A percentile compares a stretch with the other conserved stretches of the same genome.
Evolutionary conservation across 2,329 filamentous ascomycete genomes (phyloP).

Genomic region (Xylogone sp.): DNA sequence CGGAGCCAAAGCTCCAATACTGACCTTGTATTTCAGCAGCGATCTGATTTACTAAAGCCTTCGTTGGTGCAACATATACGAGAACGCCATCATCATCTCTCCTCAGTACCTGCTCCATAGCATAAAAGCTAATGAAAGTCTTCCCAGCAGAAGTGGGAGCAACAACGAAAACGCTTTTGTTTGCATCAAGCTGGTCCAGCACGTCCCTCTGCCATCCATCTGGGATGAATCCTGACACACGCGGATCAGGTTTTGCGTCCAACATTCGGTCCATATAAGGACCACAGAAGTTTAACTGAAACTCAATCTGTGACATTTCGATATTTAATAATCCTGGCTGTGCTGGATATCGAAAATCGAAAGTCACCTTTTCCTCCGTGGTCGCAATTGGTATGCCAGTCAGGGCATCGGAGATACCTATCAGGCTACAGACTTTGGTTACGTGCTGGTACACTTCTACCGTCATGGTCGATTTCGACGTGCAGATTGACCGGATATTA

Average conservation of each 20-base stretch:
- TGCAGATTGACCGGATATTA: conserved; percentile 33
- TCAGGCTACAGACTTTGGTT: conserved; percentile 24
- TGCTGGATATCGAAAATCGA: conserved; percentile 37
- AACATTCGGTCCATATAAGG: conserved; percentile 75
- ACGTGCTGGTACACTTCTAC: conserved; percentile 35
- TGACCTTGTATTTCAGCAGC: conserved; percentile 69
- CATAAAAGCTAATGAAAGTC: conserved; percentile 82
- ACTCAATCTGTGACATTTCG: conserved; percentile 45
- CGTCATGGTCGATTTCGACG: conserved; percentile 33
- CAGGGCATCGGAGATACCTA: conserved; percentile 30
- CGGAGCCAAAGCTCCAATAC: not conserved
- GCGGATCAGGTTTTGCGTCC: conserved; percentile 61
- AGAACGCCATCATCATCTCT: conserved; percentile 65
- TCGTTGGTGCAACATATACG: conserved; percentile 78
- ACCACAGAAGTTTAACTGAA: conserved; percentile 66
- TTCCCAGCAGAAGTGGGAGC: conserved; percentile 78
- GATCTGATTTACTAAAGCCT: conserved; percentile 80
- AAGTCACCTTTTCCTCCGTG: conserved; percentile 38
- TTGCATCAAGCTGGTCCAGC: conserved; percentile 66
- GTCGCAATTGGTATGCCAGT: conserved; percentile 13
- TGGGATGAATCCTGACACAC: conserved; percentile 65
- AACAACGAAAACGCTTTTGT: conserved; percentile 69
- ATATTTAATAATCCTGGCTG: conserved; percentile 23
- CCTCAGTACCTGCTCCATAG: conserved; percentile 72
- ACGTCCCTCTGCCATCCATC: conserved; percentile 75